Conservation (phyloP, 495 filamentous ascomycete genomes). For the Astrothelium subdiscretum region DNA sequence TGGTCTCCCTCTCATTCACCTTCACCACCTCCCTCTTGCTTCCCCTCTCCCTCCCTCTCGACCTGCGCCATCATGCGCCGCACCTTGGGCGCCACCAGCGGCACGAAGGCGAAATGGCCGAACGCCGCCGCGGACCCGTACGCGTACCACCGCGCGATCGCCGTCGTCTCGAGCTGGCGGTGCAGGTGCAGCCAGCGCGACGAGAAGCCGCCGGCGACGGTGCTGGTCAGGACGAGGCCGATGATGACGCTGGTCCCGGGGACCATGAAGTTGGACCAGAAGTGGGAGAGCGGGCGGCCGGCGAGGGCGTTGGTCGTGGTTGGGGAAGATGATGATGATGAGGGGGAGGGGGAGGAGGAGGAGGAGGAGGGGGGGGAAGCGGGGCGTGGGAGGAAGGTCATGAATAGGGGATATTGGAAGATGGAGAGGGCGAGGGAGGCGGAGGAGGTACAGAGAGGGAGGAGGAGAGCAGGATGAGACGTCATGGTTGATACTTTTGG, state of each 20-base stretch:
- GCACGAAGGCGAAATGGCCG: conserved; percentile 11
- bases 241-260: conserved; percentile 2
- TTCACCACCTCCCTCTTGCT: conserved; percentile 14
- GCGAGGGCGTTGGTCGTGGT: not conserved
- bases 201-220: conserved; percentile 7
- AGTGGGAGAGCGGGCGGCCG: conserved; percentile 11
- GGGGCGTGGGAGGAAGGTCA: conserved; percentile 4
- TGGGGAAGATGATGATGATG: too few relatives aligned
- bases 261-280: conserved; percentile 6
- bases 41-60: conserved; percentile 4
- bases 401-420: conserved; percentile 14
- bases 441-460: conserved; percentile 13
- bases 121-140: conserved; percentile 9
- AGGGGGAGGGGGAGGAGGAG: not conserved
- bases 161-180: conserved; percentile 13
- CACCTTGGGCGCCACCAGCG: conserved; percentile 7
- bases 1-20: conserved; percentile 27
- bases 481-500: too few relatives aligned
- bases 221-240: conserved; percentile 1
- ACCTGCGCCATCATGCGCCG: conserved; percentile 11
- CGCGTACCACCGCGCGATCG: conserved; percentile 10
- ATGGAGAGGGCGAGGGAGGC: conserved; percentile 14
- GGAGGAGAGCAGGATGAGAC: conserved; percentile 9
- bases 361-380: not conserved
- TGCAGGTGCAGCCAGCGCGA: conserved; percentile 10